Percentiles rank a stretch among this genome's conserved stretches.
Conservation (phyloP, 192 early-diverging fungal species). For the Pilaira anomala region DNA sequence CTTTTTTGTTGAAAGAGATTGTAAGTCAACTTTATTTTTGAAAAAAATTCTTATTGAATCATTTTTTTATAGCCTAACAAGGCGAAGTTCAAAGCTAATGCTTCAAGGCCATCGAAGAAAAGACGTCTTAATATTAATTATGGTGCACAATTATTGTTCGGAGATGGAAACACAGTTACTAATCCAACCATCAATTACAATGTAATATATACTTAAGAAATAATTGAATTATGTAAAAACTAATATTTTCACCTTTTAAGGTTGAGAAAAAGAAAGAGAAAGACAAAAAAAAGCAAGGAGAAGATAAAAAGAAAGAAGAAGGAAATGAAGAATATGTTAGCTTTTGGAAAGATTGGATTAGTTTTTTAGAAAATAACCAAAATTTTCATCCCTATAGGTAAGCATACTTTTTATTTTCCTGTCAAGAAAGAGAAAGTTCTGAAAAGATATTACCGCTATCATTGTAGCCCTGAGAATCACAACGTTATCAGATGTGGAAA, state of each 20-base stretch:
- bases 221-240: no score
- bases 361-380: no score
- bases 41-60: neutral
- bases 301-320: no score
- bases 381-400: no score
- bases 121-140: conserved; percentile 4
- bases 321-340: no score
- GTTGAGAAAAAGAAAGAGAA: neutral
- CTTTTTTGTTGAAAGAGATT: conserved; percentile 4
- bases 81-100: neutral
- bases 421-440: no score
- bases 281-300: no score
- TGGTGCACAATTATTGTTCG: neutral
- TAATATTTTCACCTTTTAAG: neutral
- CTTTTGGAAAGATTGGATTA: no score
- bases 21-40: conserved; percentile 7
- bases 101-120: neutral
- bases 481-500: conserved; percentile 1
- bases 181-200: conserved; percentile 1
- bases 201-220: no score
- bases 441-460: no score
- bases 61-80: neutral
- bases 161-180: neutral
- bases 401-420: no score
- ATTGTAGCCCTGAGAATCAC: conserved; percentile 7